These are phyloP conservation scores for Ziziphus jujuba DNA, from an alignment of 306 rosid species.

Conservation along the genomic window DNA sequence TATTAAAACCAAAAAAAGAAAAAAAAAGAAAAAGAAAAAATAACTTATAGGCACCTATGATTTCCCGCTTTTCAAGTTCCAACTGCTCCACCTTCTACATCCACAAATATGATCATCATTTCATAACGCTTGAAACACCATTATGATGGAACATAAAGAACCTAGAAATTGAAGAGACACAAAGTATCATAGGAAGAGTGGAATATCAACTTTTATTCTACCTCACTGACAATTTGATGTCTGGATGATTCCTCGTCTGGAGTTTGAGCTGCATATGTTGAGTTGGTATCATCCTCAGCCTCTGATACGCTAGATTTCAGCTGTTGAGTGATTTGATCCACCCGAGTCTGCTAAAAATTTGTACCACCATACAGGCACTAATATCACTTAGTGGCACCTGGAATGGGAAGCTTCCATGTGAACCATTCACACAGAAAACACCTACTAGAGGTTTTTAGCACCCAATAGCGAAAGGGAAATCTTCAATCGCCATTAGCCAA, in stretches of 20 bases:
- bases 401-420: constrained; percentile 40
- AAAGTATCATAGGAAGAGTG: background rate
- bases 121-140: constrained; percentile 12
- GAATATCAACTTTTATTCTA: constrained; percentile 26
- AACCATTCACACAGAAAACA: constrained; percentile 47
- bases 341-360: constrained; percentile 72
- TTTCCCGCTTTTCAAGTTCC: constrained; percentile 80
- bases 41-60: constrained; percentile 53
- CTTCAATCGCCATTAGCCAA: constrained; percentile 32
- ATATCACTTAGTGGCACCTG: constrained; percentile 58
- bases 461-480: constrained; percentile 33
- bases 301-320: constrained; percentile 54
- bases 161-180: constrained; percentile 8
- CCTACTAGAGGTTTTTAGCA: constrained; percentile 31
- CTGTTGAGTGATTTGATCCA: constrained; percentile 75
- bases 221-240: constrained; percentile 51
- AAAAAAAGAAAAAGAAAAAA: constrained; percentile 26
- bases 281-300: constrained; percentile 33
- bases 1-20: background rate
- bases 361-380: constrained; percentile 56
- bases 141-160: constrained; percentile 10
- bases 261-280: constrained; percentile 32
- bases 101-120: constrained; percentile 36
- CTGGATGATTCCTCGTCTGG: constrained; percentile 30
- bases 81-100: constrained; percentile 54